Base-by-base conservation (phyloP, 1,284 basidiomycete genomes). In the Sanghuangporus weigelae region DNA sequence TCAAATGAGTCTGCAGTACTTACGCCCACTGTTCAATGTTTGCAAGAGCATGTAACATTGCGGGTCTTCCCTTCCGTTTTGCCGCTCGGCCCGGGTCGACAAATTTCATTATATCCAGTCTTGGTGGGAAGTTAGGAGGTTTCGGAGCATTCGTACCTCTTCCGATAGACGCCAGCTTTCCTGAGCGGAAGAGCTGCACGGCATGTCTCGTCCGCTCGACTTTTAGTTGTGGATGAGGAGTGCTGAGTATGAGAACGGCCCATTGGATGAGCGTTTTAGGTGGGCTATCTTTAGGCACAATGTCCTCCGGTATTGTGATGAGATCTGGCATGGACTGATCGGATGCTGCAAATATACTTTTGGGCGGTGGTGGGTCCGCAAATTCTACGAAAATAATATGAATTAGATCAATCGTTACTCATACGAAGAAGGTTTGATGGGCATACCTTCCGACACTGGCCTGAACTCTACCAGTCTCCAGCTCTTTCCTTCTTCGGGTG, bases 21-120 rank as follows among this genome's bases (percentile, higher is more conserved):
- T 69, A 89, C 86, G 93, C 93, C 89, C 92, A 96, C 71, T 94
- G 93, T 70, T 95, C 93, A 59, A 96, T 94, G 72, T 94, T 94
- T 0, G 93, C 93, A 4, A 95, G 77, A 1, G 92, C 90, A 76
- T 94, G 81, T 21, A 95, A 76, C 84, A 94, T 84, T 4, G 87
- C 84, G 2, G 90, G 87, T 21, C 88, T 78, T 68, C 85, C 91
- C 73, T 86, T 87, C 57, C 89, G 75, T 62, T 79, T 85, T 48
- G 79, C 82, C 48, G 87, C 79, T 67, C 86, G 85, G 0, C 79
- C 81, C 0, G 90, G 87, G 63, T 84, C 80, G 1, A 92, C 85
- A 0, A 81, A 82, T 63, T 86, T 85, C 57, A 76, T 74, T 16
- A 74, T 68, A 0, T 82, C 83, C 58, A 88, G 83, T 8, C 92